Evolutionary conservation across 805 yeast genomes (phyloP).

Genomic region (Maudiozyma bulderi): DNA sequence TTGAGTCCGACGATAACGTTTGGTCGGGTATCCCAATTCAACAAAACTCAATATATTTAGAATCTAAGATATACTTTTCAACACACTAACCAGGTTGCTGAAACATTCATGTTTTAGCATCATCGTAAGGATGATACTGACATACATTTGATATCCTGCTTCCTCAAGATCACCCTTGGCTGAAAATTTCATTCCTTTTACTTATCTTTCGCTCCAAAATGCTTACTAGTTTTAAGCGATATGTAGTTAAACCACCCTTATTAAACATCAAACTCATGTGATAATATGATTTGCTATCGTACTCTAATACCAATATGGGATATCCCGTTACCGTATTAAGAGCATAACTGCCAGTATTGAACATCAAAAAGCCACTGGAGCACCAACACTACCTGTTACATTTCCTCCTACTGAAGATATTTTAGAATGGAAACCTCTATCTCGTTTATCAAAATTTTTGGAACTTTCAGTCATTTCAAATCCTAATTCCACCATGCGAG

Average conservation of each 20-base stretch:
- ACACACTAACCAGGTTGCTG: too few species aligned
- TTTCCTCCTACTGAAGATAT: background rate
- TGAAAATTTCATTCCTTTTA: background rate
- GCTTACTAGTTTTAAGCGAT: background rate
- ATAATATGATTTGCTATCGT: background rate
- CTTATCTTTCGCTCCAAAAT: background rate
- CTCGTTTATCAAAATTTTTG: background rate
- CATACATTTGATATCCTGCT: background rate
- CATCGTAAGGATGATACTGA: too few species aligned
- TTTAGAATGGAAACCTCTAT: background rate
- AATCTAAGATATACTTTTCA: too few species aligned
- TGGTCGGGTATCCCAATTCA: too few species aligned
- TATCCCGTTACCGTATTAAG: background rate
- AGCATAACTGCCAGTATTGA: background rate
- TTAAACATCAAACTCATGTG: background rate
- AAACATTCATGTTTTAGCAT: too few species aligned
- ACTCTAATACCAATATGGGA: background rate
- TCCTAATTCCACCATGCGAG: background rate
- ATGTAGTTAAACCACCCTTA: background rate
- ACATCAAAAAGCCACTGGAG: background rate
- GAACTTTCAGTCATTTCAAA: background rate
- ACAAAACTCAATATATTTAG: too few species aligned
- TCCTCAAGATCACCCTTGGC: background rate
- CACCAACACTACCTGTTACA: background rate
- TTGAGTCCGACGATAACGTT: too few species aligned